Conservation (phyloP, 306 rosid genomes). For the Lathyrus aphaca region DNA sequence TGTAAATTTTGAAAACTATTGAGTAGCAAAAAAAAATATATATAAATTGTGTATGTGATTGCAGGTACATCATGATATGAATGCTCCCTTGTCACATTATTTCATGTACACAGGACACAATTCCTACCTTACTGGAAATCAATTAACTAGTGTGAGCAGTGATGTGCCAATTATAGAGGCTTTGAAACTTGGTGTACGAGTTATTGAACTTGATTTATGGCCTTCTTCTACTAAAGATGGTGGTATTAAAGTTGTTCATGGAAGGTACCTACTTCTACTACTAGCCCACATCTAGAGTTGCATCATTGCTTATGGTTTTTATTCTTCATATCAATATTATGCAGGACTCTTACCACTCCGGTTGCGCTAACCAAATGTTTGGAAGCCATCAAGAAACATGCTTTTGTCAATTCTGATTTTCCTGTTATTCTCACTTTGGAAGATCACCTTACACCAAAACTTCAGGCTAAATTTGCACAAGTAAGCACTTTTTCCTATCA, state of each 20-base stretch:
- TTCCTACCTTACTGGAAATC: conserved; percentile 95
- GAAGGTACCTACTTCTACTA: conserved; percentile 53
- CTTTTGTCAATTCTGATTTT: conserved; percentile 74
- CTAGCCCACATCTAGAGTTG: not conserved
- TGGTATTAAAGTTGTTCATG: conserved; percentile 80
- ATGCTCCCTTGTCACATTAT: conserved; percentile 84
- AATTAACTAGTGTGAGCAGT: conserved; percentile 82
- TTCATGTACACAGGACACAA: conserved; percentile 95
- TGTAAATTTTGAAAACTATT: too few species aligned
- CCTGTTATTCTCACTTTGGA: conserved; percentile 88
- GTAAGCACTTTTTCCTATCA: conserved; percentile 39
- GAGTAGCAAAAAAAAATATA: too few species aligned
- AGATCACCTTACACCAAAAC: conserved; percentile 74
- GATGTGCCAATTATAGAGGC: conserved; percentile 79
- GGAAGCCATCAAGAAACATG: conserved; percentile 72
- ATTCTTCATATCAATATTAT: too few species aligned
- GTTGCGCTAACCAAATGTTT: conserved; percentile 73
- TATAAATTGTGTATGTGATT: not conserved
- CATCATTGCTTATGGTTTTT: not conserved
- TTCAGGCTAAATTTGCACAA: conserved; percentile 72
- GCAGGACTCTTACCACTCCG: conserved; percentile 88
- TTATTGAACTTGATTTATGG: conserved; percentile 91
- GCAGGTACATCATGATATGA: conserved; percentile 97
- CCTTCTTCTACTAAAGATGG: conserved; percentile 73
- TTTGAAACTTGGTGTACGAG: conserved; percentile 71